Evolutionary conservation across 768 basidiomycete species (phyloP).

Genomic region (Calvatia gigantea): DNA sequence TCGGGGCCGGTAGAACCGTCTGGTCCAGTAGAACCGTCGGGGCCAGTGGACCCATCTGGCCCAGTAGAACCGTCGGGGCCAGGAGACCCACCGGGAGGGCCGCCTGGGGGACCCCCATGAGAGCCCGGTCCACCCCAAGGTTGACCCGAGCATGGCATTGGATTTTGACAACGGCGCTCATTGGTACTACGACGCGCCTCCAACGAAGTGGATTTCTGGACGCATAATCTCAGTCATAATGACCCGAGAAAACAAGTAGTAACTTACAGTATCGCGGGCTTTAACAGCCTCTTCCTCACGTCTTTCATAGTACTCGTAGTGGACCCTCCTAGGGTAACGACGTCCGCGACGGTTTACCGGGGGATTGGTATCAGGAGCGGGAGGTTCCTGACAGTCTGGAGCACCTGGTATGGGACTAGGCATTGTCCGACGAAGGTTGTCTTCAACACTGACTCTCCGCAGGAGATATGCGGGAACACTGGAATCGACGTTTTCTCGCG

Average conservation of each 20-base stretch:
- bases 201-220: background rate
- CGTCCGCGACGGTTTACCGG: background rate
- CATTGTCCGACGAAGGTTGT: slow-evolving; percentile 18
- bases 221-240: background rate
- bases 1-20: no score
- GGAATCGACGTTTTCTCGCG: slow-evolving; percentile 23
- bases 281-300: slow-evolving; percentile 2
- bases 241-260: background rate
- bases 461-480: slow-evolving; percentile 19
- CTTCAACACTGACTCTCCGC: slow-evolving; percentile 26
- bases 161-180: no score
- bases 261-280: background rate
- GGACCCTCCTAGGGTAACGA: slow-evolving; percentile 10
- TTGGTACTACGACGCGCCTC: background rate
- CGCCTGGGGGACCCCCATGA: no score
- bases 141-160: no score
- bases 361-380: background rate
- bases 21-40: no score
- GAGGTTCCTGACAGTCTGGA: slow-evolving; percentile 8
- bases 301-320: slow-evolving; percentile 11
- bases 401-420: slow-evolving; percentile 1
- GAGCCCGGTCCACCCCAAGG: no score
- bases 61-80: no score
- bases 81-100: no score
- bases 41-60: no score